Base-by-base conservation (phyloP, 1,139 yeast species). In the Sugiyamaella xylanicola region DNA sequence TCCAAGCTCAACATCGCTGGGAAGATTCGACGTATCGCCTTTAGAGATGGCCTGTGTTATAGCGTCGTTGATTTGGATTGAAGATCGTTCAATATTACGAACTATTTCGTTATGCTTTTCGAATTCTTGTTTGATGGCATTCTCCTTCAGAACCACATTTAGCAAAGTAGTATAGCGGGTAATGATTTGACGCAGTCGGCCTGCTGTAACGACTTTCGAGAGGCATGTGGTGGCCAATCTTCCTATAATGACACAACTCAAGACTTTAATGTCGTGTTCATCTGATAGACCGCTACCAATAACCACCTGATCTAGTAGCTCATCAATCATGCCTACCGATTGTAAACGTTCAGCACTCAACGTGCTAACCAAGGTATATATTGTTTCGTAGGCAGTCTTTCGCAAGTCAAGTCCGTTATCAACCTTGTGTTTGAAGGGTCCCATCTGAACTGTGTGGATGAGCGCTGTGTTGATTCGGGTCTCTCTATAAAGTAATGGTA, bases 391-490 rank as follows among this genome's bases (percentile, higher is more conserved):
- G 8, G 88, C 78, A 50, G 87, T 78, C 67, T 87, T 87, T 55
- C 97, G 77, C 56, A 85, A 80, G 59, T 84, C 91, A 48, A 87
- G 74, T 0, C 93, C 95, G 63, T 86, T 87, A 66, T 89, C 97
- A 46, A 87, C 81, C 58, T 84, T 84, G 66, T 87, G 92, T 65
- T 87, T 87, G 74, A 87, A 88, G 0, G 96, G 96, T 0, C 97
- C 97, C 84, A 90, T 87, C 48, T 86, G 87, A 41, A 89, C 85
- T 11, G 78, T 74, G 56, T 85, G 84, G 51, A 87, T 81, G 63
- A 84, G 84, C 52, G 79, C 78, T 25, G 77, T 77, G 61, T 81
- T 82, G 1, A 86, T 76, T 15, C 72, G 73, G 40, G 89, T 76
- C 64, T 87, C 91, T 16, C 74, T 75, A 62, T 78, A 80, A 3